Evolutionary conservation across 257 asterid genomes (phyloP), one percentile per base, ranked within the genome.

Genomic region (Dorcoceras hygrometricum): DNA sequence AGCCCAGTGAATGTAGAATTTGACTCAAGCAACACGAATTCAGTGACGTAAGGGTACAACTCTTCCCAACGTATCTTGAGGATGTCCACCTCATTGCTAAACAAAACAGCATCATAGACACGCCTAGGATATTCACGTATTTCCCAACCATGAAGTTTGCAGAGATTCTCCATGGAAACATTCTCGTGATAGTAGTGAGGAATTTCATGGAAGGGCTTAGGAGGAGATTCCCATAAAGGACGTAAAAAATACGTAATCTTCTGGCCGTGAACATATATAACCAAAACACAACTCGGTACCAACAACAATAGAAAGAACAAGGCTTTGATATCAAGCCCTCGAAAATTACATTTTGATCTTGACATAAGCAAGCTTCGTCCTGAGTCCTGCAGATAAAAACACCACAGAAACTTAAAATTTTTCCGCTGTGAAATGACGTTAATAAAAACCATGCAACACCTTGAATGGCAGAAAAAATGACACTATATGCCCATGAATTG

Each of bases 71-170:
- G 79, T 60, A 89, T 28, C 59, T 82, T 85, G 48, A 89, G 93
- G 55, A 89, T 71, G 73, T 89, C 96, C 25, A 87, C 64, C 78
- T 89, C 96, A 4, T 89, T 89, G 79, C 90, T 89, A 77, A 89
- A 89, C 72, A 89, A 59, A 12, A 89, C 95, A 5, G 95, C 95
- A 72, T 89, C 96, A 69, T 75, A 89, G 48, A 89, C 93, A 57
- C 95, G 95, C 81, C 96, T 77, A 6, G 96, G 96, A 59, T 77
- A 83, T 72, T 87, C 93, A 1, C 96, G 89, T 8, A 83, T 75
- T 34, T 87, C 87, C 96, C 95, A 89, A 26, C 95, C 95, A 6
- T 89, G 96, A 77, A 89, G 96, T 66, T 70, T 80, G 57, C 96
- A 89, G 0, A 85, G 86, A 67, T 82, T 80, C 62, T 78, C 87